A percentile compares a stretch with the other conserved stretches of the same genome.
Conservation (phyloP, 352 stramenopile genomes). For the Peronospora destructor region DNA sequence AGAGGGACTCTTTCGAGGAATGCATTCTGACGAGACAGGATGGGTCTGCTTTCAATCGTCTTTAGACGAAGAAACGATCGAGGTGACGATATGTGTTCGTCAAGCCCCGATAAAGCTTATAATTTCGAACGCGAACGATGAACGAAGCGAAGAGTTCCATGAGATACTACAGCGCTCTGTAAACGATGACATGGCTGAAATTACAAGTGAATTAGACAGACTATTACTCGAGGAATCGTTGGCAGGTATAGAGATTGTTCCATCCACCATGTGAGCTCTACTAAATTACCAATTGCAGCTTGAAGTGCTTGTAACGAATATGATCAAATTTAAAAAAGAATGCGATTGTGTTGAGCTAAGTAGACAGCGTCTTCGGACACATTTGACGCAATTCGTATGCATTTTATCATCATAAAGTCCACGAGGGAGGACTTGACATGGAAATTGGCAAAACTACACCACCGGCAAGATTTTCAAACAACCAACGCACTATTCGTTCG, state of each 20-base stretch:
- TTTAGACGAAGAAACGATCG: conserved; percentile 3
- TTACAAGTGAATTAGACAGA: conserved; percentile 14
- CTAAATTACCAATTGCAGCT: too few species aligned
- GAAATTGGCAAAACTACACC: too few species aligned
- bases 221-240: conserved; percentile 21
- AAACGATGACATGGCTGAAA: conserved; percentile 14
- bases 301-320: too few species aligned
- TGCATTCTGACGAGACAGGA: conserved; percentile 46
- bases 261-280: background rate
- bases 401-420: too few species aligned
- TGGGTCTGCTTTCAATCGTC: conserved; percentile 34
- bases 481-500: too few species aligned
- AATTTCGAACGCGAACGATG: background rate
- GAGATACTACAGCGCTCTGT: conserved; percentile 14
- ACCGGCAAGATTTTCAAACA: too few species aligned
- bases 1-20: conserved; percentile 24
- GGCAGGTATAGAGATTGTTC: conserved; percentile 14
- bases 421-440: too few species aligned
- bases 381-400: too few species aligned
- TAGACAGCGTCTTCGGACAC: too few species aligned
- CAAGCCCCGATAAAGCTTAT: conserved; percentile 7
- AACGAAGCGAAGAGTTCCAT: conserved; percentile 4
- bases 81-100: conserved; percentile 14
- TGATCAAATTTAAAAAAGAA: too few species aligned
- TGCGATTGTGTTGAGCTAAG: too few species aligned